phyloP scores from a whole-genome alignment of 768 basidiomycete genomes.

The Kwoniella sp. region DNA sequence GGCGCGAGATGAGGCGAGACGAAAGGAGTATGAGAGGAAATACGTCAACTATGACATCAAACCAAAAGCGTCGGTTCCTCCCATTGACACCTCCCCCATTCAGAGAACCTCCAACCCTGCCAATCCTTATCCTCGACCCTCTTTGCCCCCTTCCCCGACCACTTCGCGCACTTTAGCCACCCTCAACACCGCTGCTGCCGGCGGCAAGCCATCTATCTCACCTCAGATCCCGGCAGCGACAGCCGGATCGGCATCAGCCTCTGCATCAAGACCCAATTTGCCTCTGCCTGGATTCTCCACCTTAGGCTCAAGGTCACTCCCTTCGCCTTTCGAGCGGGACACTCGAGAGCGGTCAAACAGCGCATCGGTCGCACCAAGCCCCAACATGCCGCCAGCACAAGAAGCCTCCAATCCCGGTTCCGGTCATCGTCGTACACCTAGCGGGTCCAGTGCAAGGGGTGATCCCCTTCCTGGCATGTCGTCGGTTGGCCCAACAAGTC shows the following conservation, averaged over 20 bases:
- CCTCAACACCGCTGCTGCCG: slow-evolving; percentile 1
- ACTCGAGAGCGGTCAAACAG: slow-evolving; percentile 18
- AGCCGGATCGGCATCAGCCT: not conserved
- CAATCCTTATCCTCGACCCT: slow-evolving; percentile 27
- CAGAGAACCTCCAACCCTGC: slow-evolving; percentile 9
- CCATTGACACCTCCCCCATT: slow-evolving; percentile 13
- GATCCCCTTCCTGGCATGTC: not conserved
- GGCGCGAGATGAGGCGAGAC: not conserved
- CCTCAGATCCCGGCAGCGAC: slow-evolving; percentile 21
- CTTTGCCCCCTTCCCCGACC: slow-evolving; percentile 26
- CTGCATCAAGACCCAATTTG: slow-evolving; percentile 22
- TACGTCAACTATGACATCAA: not conserved
- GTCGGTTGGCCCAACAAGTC: slow-evolving; percentile 10
- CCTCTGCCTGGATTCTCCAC: slow-evolving; percentile 24
- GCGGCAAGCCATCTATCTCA: slow-evolving; percentile 27
- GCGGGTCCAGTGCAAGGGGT: slow-evolving; percentile 14
- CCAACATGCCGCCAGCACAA: not conserved
- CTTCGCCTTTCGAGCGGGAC: slow-evolving; percentile 35
- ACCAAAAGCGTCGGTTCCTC: not conserved
- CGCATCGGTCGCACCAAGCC: slow-evolving; percentile 10
- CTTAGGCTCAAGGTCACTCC: slow-evolving; percentile 27
- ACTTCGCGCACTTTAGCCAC: slow-evolving; percentile 8
- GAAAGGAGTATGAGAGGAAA: slow-evolving; percentile 12
- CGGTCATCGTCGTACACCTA: slow-evolving; percentile 28
- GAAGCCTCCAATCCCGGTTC: not conserved